phyloP scores from a whole-genome alignment of 768 basidiomycete species.

The Rhodosporidiobolus odoratus region DNA sequence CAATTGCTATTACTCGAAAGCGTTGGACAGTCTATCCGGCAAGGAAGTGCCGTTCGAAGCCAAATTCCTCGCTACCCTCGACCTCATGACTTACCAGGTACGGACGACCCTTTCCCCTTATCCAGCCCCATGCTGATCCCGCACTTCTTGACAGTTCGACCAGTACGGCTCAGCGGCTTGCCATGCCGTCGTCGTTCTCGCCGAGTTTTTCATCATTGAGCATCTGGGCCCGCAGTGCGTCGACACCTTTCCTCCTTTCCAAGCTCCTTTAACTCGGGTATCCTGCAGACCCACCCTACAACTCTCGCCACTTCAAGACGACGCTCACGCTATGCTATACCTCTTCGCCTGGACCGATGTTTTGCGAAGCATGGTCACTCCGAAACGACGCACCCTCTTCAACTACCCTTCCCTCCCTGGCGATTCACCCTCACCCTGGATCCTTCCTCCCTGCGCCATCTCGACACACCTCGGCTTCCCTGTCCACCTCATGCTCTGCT shows the following conservation, averaged over 20 bases:
- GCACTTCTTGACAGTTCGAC: slow-evolving; percentile 7
- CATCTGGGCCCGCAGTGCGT: slow-evolving; percentile 17
- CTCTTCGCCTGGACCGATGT: slow-evolving; percentile 20
- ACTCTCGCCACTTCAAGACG: neutral
- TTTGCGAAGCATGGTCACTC: slow-evolving; percentile 15
- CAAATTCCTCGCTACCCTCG: slow-evolving; percentile 14
- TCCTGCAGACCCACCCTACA: neutral
- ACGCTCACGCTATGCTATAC: neutral
- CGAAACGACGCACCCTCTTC: slow-evolving; percentile 15
- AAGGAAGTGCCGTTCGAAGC: slow-evolving; percentile 26
- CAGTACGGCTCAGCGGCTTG: slow-evolving; percentile 6
- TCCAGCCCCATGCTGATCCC: neutral
- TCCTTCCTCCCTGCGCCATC: neutral
- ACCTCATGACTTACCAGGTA: slow-evolving; percentile 24
- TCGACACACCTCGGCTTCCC: slow-evolving; percentile 27
- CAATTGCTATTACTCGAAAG: slow-evolving; percentile 20
- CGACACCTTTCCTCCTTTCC: neutral
- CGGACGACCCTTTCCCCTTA: neutral
- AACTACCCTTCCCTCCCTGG: slow-evolving; percentile 14
- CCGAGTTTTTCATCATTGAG: slow-evolving; percentile 26
- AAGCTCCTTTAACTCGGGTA: neutral
- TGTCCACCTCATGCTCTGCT: slow-evolving; percentile 30
- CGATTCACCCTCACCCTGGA: slow-evolving; percentile 13
- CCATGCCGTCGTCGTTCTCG: slow-evolving; percentile 16
- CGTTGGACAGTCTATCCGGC: slow-evolving; percentile 9